Percentiles rank a stretch among this genome's conserved stretches.
These are phyloP conservation scores for Exophiala xenobiotica DNA, from an alignment of 2,329 filamentous ascomycete genomes.

Conservation along the genomic window DNA sequence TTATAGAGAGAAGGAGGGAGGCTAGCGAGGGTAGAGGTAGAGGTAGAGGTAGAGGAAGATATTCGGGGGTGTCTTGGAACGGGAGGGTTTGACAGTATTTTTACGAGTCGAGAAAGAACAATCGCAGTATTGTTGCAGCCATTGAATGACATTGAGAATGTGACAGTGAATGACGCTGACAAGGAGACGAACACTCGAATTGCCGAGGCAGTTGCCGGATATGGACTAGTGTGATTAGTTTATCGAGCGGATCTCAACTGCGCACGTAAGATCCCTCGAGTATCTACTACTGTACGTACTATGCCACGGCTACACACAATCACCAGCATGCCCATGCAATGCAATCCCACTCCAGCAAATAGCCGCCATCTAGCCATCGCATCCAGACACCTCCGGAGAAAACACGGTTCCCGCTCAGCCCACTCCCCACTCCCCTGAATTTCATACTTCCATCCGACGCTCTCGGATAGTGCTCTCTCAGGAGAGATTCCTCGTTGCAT, in stretches of 20 bases:
- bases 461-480: too few species aligned
- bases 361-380: background rate
- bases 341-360: background rate
- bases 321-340: too few species aligned
- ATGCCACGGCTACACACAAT: too few species aligned
- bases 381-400: background rate
- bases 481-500: too few species aligned
- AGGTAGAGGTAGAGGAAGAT: background rate
- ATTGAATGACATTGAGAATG: background rate
- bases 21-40: background rate
- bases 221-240: background rate
- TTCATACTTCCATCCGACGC: too few species aligned
- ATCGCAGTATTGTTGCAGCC: background rate
- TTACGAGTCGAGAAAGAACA: background rate
- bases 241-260: background rate
- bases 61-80: background rate
- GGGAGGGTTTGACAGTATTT: background rate
- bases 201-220: constrained; percentile 3
- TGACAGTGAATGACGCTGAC: background rate
- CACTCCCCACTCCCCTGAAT: background rate
- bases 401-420: background rate
- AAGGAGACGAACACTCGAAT: background rate
- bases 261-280: background rate
- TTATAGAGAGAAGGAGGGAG: background rate
- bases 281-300: too few species aligned